Conservation (phyloP, 306 rosid genomes). For the Vigna hirtella region DNA sequence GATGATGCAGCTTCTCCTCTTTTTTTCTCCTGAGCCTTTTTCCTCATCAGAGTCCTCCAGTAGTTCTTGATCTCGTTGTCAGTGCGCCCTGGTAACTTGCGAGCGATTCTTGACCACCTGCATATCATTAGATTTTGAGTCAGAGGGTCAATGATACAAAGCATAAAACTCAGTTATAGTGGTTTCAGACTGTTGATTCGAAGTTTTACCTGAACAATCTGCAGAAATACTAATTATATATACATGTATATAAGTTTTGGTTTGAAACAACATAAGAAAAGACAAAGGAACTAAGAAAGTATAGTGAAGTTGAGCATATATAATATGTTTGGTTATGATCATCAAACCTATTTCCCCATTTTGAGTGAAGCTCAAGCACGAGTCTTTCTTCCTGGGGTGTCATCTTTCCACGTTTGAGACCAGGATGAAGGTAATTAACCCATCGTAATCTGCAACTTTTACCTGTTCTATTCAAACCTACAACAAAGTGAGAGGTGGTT, state of each 20-base stretch:
- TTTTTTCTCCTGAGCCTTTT: conserved; percentile 83
- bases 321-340: conserved; percentile 10
- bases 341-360: conserved; percentile 96
- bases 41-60: conserved; percentile 97
- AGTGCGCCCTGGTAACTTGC: conserved; percentile 91
- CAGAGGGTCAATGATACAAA: background rate
- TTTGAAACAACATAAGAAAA: background rate
- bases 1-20: conserved; percentile 24
- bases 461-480: conserved; percentile 97
- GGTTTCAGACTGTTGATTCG: too few species aligned
- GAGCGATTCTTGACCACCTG: conserved; percentile 97
- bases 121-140: background rate
- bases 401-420: conserved; percentile 91
- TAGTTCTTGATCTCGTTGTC: conserved; percentile 97
- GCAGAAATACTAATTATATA: background rate
- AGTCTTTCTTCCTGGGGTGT: conserved; percentile 88
- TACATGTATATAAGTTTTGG: too few species aligned
- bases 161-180: background rate
- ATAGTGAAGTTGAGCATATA: background rate
- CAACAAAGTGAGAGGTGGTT: conserved; percentile 55
- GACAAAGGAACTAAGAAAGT: background rate
- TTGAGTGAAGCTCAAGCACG: conserved; percentile 85
- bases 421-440: conserved; percentile 98
- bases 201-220: background rate
- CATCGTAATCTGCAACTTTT: conserved; percentile 95